A percentile compares a stretch with the other conserved stretches of the same genome.
These are phyloP conservation scores for Dacryopinax primogenitus DNA, from an alignment of 768 basidiomycete species.

Conservation along the genomic window DNA sequence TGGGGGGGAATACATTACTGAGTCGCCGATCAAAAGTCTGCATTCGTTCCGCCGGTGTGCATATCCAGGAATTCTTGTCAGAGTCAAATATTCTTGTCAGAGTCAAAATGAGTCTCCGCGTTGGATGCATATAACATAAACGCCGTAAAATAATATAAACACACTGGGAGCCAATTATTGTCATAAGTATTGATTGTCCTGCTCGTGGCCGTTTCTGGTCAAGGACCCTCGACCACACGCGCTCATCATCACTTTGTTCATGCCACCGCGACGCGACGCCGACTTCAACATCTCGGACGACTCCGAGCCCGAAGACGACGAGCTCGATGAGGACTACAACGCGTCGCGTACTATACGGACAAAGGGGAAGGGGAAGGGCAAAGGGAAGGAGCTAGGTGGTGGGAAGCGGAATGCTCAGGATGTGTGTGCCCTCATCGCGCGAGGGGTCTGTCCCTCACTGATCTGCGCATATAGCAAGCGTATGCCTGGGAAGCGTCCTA, in stretches of 20 bases:
- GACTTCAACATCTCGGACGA: conserved; percentile 11
- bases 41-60: no score
- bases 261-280: conserved; percentile 7
- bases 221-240: not conserved
- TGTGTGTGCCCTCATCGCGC: not conserved
- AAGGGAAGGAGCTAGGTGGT: conserved; percentile 12
- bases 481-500: conserved; percentile 97
- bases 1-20: no score
- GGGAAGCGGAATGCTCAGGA: not conserved
- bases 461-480: conserved; percentile 12
- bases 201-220: no score
- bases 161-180: no score
- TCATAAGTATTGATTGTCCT: no score
- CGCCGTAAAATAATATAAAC: no score
- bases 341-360: not conserved
- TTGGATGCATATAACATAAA: no score
- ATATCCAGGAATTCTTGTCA: no score
- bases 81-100: no score
- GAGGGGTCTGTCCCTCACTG: not conserved
- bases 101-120: no score
- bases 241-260: not conserved
- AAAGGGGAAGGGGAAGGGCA: conserved; percentile 4
- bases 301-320: conserved; percentile 1
- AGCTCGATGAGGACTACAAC: conserved; percentile 6
- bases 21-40: no score